Base-by-base conservation (phyloP, 208 protist genomes). In the Leishmania mexicana region DNA sequence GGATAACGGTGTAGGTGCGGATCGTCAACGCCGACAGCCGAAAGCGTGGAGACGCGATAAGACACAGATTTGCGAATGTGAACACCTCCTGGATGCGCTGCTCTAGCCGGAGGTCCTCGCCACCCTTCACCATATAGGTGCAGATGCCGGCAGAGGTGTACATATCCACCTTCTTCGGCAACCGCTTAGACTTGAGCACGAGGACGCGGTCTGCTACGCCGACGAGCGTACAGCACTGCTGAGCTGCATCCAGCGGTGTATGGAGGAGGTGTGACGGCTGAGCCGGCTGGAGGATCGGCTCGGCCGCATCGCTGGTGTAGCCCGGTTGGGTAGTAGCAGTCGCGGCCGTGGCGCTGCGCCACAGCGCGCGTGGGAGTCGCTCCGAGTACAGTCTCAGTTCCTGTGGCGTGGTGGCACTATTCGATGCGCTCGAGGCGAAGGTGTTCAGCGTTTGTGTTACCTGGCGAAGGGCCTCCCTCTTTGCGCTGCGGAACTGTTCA, bases 31-130 rank as follows among this genome's bases (percentile, higher is more conserved):
- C 31, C 2, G 86, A 75, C 78, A 83, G 7, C 31, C 31, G 24
- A 28, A 60, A 67, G 35, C 11, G 38, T 45, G 65, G 21, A 60
- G 68, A 78, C 58, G 13, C 68, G 80, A 40, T 79, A 49, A 83
- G 85, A 35, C 95, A 87, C 47, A 83, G 58, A 87, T 99, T 99
- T 76, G 99, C 96, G 38, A 95, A 68, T 10, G 35, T 53, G 78
- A 99, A 99, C 7, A 99, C 51, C 79, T 98, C 93, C 86, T 99
- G 85, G 31, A 99, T 82, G 65, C 98, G 89, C 89, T 99, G 96
- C 85, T 99, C 98, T 31, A 96, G 85, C 10, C 98, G 90, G 10
- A 99, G 76, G 87, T 99, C 98, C 80, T 99, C 97, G 53, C 97
- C 97, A 70, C 96, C 97, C 85, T 99, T 99, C 57, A 98, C 95